These are phyloP conservation scores for Linum usitatissimum DNA, from an alignment of 345 rosid genomes.

Conservation along the genomic window DNA sequence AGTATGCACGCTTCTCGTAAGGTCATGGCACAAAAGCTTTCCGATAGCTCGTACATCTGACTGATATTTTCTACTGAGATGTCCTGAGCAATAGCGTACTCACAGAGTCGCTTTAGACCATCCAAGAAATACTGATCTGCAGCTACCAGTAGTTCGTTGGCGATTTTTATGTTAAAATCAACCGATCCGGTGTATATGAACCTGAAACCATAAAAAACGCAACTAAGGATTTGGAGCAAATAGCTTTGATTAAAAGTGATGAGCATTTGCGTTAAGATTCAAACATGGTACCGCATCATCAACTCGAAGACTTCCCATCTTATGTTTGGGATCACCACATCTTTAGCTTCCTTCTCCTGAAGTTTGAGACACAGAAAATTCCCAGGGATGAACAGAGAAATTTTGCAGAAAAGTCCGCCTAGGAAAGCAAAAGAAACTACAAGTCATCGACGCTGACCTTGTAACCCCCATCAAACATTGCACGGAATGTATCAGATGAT, in stretches of 20 bases:
- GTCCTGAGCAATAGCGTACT: constrained; percentile 56
- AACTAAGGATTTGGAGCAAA: constrained; percentile 8
- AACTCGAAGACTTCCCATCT: constrained; percentile 65
- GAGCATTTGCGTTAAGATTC: neutral
- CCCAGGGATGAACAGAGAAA: too few species aligned
- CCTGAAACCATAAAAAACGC: constrained; percentile 23
- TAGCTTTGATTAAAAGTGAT: neutral
- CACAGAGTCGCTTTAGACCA: constrained; percentile 65
- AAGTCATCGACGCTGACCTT: constrained; percentile 30
- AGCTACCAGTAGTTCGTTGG: constrained; percentile 64
- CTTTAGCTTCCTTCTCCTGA: constrained; percentile 58
- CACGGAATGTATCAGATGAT: constrained; percentile 68
- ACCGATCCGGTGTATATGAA: constrained; percentile 63
- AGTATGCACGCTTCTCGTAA: constrained; percentile 56
- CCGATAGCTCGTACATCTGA: constrained; percentile 55
- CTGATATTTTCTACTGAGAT: constrained; percentile 46
- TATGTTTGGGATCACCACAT: constrained; percentile 69
- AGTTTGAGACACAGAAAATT: too few species aligned
- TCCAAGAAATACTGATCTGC: constrained; percentile 76
- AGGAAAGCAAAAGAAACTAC: too few species aligned
- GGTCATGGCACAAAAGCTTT: constrained; percentile 44
- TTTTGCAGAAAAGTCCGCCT: too few species aligned
- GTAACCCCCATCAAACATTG: constrained; percentile 78
- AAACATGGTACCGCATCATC: constrained; percentile 49
- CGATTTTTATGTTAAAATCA: constrained; percentile 32